Evolutionary conservation across 176 grass and related monocot genomes (phyloP).

Genomic region (Rhynchospora pubera): DNA sequence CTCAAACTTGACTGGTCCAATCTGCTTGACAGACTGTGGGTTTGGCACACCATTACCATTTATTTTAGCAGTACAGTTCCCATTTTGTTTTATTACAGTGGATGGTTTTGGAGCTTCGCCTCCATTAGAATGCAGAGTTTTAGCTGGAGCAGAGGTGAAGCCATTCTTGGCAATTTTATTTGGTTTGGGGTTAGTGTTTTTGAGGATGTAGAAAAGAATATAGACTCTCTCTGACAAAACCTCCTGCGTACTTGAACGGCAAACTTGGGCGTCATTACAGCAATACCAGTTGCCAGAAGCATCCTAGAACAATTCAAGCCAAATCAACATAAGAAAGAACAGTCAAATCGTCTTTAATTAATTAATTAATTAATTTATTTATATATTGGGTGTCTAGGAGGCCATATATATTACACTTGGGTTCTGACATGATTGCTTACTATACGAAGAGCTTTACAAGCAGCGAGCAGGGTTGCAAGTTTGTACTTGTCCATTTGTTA

Average conservation of each 20-base stretch:
- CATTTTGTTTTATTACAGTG: conserved; percentile 50
- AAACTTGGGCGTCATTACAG: conserved; percentile 94
- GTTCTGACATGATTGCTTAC: no score
- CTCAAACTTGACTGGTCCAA: conserved; percentile 56
- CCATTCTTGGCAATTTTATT: conserved; percentile 58
- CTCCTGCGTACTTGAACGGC: conserved; percentile 70
- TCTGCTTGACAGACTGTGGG: conserved; percentile 52
- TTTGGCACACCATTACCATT: conserved; percentile 56
- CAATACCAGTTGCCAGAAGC: conserved; percentile 77
- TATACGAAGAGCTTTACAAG: no score
- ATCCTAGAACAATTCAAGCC: conserved; percentile 54
- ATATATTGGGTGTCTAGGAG: background rate
- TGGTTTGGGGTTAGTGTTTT: conserved; percentile 32
- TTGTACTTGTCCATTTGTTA: background rate
- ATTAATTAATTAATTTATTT: background rate
- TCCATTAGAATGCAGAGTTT: conserved; percentile 61
- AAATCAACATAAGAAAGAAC: conserved; percentile 20
- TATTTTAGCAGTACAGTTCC: conserved; percentile 39
- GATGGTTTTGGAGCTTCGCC: conserved; percentile 46
- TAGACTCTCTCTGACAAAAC: conserved; percentile 98
- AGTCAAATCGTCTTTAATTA: background rate
- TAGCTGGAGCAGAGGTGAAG: conserved; percentile 49
- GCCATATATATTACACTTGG: background rate
- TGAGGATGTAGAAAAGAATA: conserved; percentile 94
- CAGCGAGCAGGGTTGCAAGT: background rate